phyloP scores from a whole-genome alignment of 495 filamentous ascomycete genomes.

The Geopyxis carbonaria region DNA sequence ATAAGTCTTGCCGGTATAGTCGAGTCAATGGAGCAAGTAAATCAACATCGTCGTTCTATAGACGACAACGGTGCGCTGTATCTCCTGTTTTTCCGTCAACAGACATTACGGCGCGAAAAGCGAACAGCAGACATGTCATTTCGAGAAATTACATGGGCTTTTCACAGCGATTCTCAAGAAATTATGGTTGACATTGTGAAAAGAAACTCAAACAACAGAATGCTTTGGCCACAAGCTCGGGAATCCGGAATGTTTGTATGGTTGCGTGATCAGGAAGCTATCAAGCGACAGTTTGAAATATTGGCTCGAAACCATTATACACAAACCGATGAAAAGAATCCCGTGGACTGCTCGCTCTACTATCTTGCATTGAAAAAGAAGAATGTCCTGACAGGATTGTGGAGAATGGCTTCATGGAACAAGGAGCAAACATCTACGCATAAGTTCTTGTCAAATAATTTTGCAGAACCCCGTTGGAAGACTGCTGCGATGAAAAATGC shows the following conservation, averaged over 20 bases:
- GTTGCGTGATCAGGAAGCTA: constrained; percentile 56
- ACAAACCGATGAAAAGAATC: constrained; percentile 71
- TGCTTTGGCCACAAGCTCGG: constrained; percentile 70
- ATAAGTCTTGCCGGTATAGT: constrained; percentile 75
- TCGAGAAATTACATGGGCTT: constrained; percentile 91
- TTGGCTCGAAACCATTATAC: constrained; percentile 90
- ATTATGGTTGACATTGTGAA: constrained; percentile 81
- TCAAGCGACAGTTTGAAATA: constrained; percentile 66
- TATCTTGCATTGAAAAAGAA: constrained; percentile 90
- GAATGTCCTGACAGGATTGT: constrained; percentile 74
- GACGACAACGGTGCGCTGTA: constrained; percentile 87
- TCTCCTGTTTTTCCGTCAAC: constrained; percentile 75
- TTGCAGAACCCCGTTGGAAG: constrained; percentile 68
- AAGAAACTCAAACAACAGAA: constrained; percentile 53
- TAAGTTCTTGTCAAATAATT: constrained; percentile 68
- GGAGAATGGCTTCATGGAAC: constrained; percentile 89
- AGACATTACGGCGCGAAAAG: constrained; percentile 47
- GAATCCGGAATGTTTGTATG: constrained; percentile 93
- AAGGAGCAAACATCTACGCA: constrained; percentile 66
- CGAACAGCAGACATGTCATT: constrained; percentile 56
- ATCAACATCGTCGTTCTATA: constrained; percentile 77
- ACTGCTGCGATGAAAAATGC: constrained; percentile 91
- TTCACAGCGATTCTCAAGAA: constrained; percentile 80
- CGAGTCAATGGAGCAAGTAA: constrained; percentile 72
- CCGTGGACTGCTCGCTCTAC: constrained; percentile 81